Evolutionary conservation across 805 yeast species (phyloP), one percentile per base, ranked within the genome.

Genomic region (Metschnikowia drakensbergensis): DNA sequence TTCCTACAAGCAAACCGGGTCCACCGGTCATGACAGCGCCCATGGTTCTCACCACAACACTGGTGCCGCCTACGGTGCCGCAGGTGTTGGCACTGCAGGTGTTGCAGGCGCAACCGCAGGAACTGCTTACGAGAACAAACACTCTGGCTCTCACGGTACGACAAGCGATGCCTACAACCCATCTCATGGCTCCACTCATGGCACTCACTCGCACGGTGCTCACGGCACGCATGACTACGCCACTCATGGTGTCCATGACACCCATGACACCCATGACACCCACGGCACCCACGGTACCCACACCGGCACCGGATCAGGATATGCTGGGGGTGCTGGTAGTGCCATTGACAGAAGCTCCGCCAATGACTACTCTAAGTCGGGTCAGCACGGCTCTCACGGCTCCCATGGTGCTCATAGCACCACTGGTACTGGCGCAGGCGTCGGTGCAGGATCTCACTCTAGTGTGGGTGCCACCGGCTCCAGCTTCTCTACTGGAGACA

Each of bases 401-500:
- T 25, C 47, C 31, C 32, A 40, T 11, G 40, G 31, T 26, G 23
- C 42, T 36, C 17, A 46, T 27, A 26, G 29, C 27, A 6, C 42
- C 25, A 11, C 39, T 17, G 42, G 46, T 27, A 36, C 48, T 30
- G 45, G 47, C 30, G 32, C 35, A 3, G 25, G 34, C 30, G 49
- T 42, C n/a, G 31, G 46, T 6, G 22, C 52, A 25, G 54, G 52
- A 23, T 35, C 26, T 28, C 46, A 42, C 31, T 32, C 53, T 10
- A 29, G 29, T 30, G 35, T 44, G 8, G 25, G 45, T 3, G 5
- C 34, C 48, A 17, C 45, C 8, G 49, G 46, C 3, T 25, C 33
- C n/a, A 37, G 59, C 9, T 70, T 69, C 59, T 45, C 67, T 38
- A 70, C 74, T 29, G 74, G 75, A 27, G 66, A 68, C 59, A 56